These are phyloP conservation scores for Aphanomyces astaci DNA, from an alignment of 352 stramenopile genomes.

Conservation along the genomic window DNA sequence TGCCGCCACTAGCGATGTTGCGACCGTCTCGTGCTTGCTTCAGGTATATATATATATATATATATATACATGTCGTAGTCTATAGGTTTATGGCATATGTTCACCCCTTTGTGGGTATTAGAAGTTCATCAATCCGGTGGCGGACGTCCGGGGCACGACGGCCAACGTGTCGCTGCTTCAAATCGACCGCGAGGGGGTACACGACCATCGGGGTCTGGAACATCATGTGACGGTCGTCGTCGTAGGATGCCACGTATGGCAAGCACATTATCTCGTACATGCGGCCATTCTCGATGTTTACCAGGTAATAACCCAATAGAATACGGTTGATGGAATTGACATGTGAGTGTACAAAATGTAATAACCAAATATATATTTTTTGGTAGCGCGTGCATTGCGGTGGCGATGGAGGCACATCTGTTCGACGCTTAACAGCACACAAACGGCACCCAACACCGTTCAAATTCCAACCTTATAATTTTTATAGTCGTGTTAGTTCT, in stretches of 20 bases:
- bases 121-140: slow-evolving; percentile 80
- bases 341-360: too few relatives aligned
- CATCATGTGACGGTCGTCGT: neutral
- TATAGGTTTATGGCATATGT: slow-evolving; percentile 47
- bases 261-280: slow-evolving; percentile 78
- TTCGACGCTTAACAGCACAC: neutral
- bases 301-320: slow-evolving; percentile 39
- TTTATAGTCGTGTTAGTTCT: neutral
- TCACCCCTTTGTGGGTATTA: slow-evolving; percentile 31
- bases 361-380: too few relatives aligned
- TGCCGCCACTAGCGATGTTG: neutral
- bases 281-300: slow-evolving; percentile 65
- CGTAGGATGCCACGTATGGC: slow-evolving; percentile 48
- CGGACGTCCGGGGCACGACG: slow-evolving; percentile 53
- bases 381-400: slow-evolving; percentile 1
- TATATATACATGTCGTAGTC: too few relatives aligned
- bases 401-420: neutral
- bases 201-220: neutral
- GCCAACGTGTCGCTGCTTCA: slow-evolving; percentile 65
- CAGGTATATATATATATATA: slow-evolving; percentile 21
- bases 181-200: slow-evolving; percentile 74
- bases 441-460: neutral
- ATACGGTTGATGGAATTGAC: too few relatives aligned
- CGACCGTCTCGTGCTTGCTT: neutral
- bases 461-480: too few relatives aligned